Percentiles rank a stretch among this genome's conserved stretches.
phyloP scores from a whole-genome alignment of 805 yeast genomes.

The Kodamaea nitidulidarum region DNA sequence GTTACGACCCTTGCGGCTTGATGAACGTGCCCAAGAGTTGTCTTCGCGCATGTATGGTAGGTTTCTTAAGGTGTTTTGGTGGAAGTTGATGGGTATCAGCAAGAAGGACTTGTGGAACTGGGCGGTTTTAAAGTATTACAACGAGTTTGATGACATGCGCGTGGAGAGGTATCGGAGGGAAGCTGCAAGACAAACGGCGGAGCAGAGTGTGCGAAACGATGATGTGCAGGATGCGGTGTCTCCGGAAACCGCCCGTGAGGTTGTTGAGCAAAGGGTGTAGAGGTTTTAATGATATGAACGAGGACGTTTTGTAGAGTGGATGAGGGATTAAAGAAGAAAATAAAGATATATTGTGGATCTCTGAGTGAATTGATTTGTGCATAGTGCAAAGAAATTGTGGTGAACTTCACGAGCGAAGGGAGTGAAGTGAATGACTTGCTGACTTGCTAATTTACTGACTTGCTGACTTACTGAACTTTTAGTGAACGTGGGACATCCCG shows the following conservation, averaged over 20 bases:
- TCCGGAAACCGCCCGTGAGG: neutral
- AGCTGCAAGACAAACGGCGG: neutral
- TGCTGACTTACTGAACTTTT: too few species aligned
- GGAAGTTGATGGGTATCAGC: conserved; percentile 56
- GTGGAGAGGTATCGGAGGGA: conserved; percentile 1
- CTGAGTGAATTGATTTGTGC: too few species aligned
- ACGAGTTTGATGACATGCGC: conserved; percentile 5
- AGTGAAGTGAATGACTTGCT: too few species aligned
- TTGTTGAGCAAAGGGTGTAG: conserved; percentile 15
- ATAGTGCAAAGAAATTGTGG: too few species aligned
- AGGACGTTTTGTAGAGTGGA: too few species aligned
- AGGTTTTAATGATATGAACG: too few species aligned
- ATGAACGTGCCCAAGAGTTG: conserved; percentile 38
- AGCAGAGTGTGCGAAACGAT: neutral
- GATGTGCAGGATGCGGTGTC: neutral
- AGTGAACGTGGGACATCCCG: too few species aligned
- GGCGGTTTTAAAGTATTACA: conserved; percentile 40
- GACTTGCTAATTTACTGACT: too few species aligned
- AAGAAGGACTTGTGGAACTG: conserved; percentile 47
- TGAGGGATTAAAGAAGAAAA: too few species aligned
- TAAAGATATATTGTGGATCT: too few species aligned
- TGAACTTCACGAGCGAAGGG: too few species aligned
- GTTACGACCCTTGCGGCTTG: conserved; percentile 36
- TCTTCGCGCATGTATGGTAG: conserved; percentile 33
- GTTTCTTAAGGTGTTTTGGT: conserved; percentile 37